Evolutionary conservation across 768 basidiomycete genomes (phyloP).

Genomic region (Kwoniella sp.): DNA sequence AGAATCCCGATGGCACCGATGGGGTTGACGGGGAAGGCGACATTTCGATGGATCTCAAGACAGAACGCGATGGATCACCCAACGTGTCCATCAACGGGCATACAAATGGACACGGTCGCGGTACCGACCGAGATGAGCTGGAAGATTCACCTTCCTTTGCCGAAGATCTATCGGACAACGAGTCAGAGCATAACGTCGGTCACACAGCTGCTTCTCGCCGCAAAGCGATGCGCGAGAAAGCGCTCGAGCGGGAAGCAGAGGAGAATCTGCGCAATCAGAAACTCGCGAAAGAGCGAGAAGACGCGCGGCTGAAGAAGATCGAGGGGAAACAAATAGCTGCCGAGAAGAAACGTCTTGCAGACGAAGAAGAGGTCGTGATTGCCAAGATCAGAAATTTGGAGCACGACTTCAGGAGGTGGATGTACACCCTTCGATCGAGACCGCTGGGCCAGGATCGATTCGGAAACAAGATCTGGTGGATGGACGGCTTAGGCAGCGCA

Average conservation of each 20-base stretch:
- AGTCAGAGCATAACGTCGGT: slow-evolving; percentile 57
- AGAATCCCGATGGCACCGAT: slow-evolving; percentile 16
- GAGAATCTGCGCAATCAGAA: slow-evolving; percentile 61
- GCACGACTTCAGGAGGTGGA: slow-evolving; percentile 86
- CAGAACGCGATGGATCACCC: slow-evolving; percentile 27
- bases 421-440: slow-evolving; percentile 81
- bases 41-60: slow-evolving; percentile 43
- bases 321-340: slow-evolving; percentile 78
- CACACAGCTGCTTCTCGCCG: slow-evolving; percentile 36
- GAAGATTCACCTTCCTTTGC: slow-evolving; percentile 37
- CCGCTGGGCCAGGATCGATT: slow-evolving; percentile 91
- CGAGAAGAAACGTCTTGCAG: slow-evolving; percentile 80
- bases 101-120: slow-evolving; percentile 14
- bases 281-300: slow-evolving; percentile 78
- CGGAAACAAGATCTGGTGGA: slow-evolving; percentile 97
- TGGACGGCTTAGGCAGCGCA: slow-evolving; percentile 89
- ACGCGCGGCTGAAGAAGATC: slow-evolving; percentile 73
- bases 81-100: slow-evolving; percentile 30
- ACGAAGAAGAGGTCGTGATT: slow-evolving; percentile 82
- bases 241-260: slow-evolving; percentile 57
- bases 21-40: slow-evolving; percentile 39
- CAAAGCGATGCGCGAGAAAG: slow-evolving; percentile 45
- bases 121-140: slow-evolving; percentile 38
- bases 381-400: slow-evolving; percentile 82
- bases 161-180: slow-evolving; percentile 61